Percentiles rank a stretch among this genome's conserved stretches.
These are phyloP conservation scores for Botrytis fabae DNA, from an alignment of 2,329 filamentous ascomycete species.

Conservation along the genomic window DNA sequence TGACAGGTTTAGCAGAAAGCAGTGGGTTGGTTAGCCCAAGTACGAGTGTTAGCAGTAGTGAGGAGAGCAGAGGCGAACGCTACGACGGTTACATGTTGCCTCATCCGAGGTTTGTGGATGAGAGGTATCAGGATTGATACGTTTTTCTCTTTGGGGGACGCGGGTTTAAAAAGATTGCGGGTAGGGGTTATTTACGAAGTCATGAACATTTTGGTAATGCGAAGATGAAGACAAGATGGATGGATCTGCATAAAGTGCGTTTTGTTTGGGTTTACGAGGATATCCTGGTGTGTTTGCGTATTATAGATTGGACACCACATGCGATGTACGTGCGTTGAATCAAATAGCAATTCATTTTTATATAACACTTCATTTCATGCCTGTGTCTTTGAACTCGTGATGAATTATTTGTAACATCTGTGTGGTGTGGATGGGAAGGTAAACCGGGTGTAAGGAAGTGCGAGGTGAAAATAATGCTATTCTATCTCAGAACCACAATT, in stretches of 20 bases:
- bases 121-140: constrained; percentile 2
- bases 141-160: neutral
- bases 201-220: constrained; percentile 9
- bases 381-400: neutral
- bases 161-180: neutral
- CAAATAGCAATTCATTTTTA: neutral
- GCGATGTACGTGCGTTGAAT: neutral
- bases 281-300: neutral
- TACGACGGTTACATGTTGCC: constrained; percentile 26
- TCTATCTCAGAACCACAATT: neutral
- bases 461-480: neutral
- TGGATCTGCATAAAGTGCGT: neutral
- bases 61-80: constrained; percentile 27
- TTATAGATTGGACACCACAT: constrained; percentile 10
- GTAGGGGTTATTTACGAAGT: constrained; percentile 7
- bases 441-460: neutral
- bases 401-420: neutral
- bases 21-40: constrained; percentile 41
- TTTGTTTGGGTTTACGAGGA: constrained; percentile 3
- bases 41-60: constrained; percentile 39
- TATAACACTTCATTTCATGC: too few relatives aligned
- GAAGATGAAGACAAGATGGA: neutral
- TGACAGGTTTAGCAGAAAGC: constrained; percentile 31
- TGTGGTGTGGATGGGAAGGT: neutral
- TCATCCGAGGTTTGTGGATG: constrained; percentile 16